Base-by-base conservation (phyloP, 371 early-diverging fungal species). In the Nematocida sp. region DNA sequence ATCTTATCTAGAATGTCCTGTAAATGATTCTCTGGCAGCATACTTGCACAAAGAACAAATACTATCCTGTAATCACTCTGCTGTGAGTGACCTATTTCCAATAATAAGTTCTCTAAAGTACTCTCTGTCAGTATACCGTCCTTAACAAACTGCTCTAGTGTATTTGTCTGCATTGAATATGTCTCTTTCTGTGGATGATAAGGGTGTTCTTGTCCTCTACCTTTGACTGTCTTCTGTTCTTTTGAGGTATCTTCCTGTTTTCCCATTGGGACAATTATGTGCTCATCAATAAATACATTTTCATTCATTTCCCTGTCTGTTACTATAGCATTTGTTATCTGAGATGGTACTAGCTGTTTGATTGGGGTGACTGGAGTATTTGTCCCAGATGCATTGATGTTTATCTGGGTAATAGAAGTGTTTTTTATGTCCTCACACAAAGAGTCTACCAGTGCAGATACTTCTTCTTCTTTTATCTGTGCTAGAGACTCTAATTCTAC, bases 381-480 rank as follows among this genome's bases (percentile, higher is more conserved):
- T 21, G 5, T n/a, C 13, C 13, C 7, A 13, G 38, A 41, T 3
- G 58, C 35, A 17, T 29, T n/a, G 1, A 31, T 32, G 25, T 60
- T 43, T 49, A 23, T 7, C 15, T 23, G 13, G 31, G 32, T 58
- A 23, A 70, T 70, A 13, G 60, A 55, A 4, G 74, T 70, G 41
- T 57, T 70, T 57, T 61, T 38, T 43, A 70, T 70, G 45, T 70
- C 61, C 31, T 70, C 74, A 43, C 74, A 70, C 25, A 70, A 47
- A 11, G 74, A 70, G 19, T 70, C 74, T 29, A 70, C 55, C 2
- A 70, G 58, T 46, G 34, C 61, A 0, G 45, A 27, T 11, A 70
- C 46, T 53, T 70, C 74, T 27, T 21, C 58, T 21, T 70, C 74
- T 41, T 60, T 60, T 34, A 46, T n/a, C 41, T 58, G 13, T 23